These are phyloP conservation scores for Amanita subjunquillea DNA, from an alignment of 768 basidiomycete species.

Conservation along the genomic window DNA sequence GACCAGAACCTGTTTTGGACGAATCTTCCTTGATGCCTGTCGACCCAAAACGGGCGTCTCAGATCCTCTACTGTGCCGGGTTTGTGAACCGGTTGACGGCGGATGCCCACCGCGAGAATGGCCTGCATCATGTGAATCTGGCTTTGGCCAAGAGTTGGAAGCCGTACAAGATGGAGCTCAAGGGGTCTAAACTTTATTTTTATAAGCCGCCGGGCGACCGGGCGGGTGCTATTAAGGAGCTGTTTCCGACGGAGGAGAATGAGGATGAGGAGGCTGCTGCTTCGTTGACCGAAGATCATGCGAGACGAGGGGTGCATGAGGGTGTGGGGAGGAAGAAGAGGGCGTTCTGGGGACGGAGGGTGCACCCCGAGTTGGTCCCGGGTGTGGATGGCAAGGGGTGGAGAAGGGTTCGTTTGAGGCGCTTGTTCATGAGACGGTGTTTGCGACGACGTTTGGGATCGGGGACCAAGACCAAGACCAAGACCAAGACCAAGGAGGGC, in stretches of 20 bases:
- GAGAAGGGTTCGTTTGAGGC: constrained; percentile 70
- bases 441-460: constrained; percentile 53
- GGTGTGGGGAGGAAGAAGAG: constrained; percentile 40
- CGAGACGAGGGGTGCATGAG: constrained; percentile 23
- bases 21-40: constrained; percentile 18
- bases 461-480: no score
- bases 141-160: constrained; percentile 71
- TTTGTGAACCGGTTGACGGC: constrained; percentile 69
- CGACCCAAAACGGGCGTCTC: constrained; percentile 55
- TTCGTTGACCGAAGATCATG: constrained; percentile 9
- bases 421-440: constrained; percentile 71
- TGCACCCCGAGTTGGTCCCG: constrained; percentile 59
- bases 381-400: constrained; percentile 27
- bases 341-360: constrained; percentile 68
- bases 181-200: constrained; percentile 79
- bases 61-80: constrained; percentile 66
- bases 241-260: constrained; percentile 61
- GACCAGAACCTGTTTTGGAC: not conserved
- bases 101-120: not conserved
- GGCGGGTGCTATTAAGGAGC: constrained; percentile 49
- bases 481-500: not conserved
- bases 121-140: constrained; percentile 17
- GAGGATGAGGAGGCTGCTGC: constrained; percentile 15
- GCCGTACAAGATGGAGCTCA: constrained; percentile 73
- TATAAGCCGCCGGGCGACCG: constrained; percentile 77